Conservation (phyloP, 371 early-diverging fungal species). For the Basidiobolus meristosporus region DNA sequence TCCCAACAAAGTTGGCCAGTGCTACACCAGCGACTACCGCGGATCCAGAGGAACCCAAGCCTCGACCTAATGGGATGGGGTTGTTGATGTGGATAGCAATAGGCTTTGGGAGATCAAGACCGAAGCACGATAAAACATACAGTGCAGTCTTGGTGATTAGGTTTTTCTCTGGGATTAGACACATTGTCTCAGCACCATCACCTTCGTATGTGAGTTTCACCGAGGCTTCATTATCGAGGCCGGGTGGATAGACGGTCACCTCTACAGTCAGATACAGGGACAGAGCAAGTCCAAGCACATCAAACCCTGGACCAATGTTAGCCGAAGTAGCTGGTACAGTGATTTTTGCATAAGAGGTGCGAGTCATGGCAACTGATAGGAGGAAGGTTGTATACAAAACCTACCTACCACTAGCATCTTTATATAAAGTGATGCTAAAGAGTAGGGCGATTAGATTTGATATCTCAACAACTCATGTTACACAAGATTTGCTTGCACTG, state of each 20-base stretch:
- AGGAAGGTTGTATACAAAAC: no score
- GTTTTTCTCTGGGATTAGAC: conserved; percentile 59
- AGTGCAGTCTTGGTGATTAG: conserved; percentile 78
- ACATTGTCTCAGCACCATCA: conserved; percentile 56
- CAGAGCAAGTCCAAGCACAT: conserved; percentile 79
- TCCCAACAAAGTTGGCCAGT: conserved; percentile 56
- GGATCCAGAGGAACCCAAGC: conserved; percentile 87
- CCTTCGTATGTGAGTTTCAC: conserved; percentile 56
- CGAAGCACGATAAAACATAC: conserved; percentile 57
- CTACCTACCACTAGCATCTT: no score
- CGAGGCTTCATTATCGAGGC: conserved; percentile 2
- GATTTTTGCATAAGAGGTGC: not conserved
- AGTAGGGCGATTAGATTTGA: no score
- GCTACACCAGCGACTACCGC: conserved; percentile 90
- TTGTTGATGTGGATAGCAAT: conserved; percentile 55
- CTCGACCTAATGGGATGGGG: conserved; percentile 86
- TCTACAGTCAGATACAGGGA: conserved; percentile 61
- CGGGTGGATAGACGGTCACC: conserved; percentile 15
- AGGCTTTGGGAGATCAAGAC: conserved; percentile 23
- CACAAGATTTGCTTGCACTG: no score
- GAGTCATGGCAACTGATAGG: no score
- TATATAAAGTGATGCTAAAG: no score
- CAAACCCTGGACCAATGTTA: conserved; percentile 95
- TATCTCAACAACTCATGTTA: no score
- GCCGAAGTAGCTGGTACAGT: conserved; percentile 82